Base-by-base conservation (phyloP, 176 grass and related monocot genomes). In the Musa troglodytarum region DNA sequence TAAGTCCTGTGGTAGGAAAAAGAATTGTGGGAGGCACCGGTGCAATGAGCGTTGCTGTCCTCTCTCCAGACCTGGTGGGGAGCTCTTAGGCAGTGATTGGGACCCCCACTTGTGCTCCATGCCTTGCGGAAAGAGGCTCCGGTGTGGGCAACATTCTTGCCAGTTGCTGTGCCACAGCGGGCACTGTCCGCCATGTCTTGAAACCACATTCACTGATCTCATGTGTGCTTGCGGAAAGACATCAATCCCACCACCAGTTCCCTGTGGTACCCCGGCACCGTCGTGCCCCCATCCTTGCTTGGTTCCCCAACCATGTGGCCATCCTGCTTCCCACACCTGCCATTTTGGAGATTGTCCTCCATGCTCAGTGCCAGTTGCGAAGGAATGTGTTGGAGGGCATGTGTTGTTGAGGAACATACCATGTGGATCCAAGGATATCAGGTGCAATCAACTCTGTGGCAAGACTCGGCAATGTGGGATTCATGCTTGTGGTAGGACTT, bases 381-480 rank as follows among this genome's bases (percentile, higher is more conserved):
- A 88, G 83, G 86, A 98, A 72, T 98, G 94, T 68, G 79, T 87
- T 68, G 94, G 94, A 53, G 90, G 84, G 56, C 94, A 98, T 83
- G 94, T 93, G 24, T 65, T 98, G 69, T 43, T 98, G 74, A 93
- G 91, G 82, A 98, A 93, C 73, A 91, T 98, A 78, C 94, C 94
- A 14, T 98, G 94, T 20, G 94, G 94, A 2, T 98, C 94, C 0
- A 98, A 91, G 77, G 90, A 93, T 77, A 93, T 98, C 24, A 87
- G 94, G 68, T 98, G 94, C 83, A 98, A 87, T 81, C 88, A 99
- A 70, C 86, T 90, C 1, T 99, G 95, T 86, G 95, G 95, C 15
- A 99, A 94, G 84, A 91, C 87, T 63, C 88, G 95, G 25, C 90
- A 85, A 77, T 98, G 95, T 74, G 95, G 95, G 74, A 77, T 93